These are phyloP conservation scores for Juglanconis juglandina DNA, from an alignment of 2,329 filamentous ascomycete genomes.

Conservation along the genomic window DNA sequence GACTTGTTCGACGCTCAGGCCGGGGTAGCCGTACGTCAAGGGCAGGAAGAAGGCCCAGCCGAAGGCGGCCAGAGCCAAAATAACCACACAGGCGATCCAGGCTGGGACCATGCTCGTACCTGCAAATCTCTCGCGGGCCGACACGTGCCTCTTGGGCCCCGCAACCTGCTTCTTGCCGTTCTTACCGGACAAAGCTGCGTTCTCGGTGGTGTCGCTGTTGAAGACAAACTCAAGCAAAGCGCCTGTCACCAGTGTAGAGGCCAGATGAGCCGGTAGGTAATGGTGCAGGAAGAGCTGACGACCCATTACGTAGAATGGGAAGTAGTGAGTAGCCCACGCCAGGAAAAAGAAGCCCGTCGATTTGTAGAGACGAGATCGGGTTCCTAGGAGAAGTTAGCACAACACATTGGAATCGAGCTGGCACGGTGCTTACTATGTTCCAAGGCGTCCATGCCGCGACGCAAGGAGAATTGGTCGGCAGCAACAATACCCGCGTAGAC, in stretches of 20 bases:
- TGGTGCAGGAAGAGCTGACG: conserved; percentile 97
- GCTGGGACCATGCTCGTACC: conserved; percentile 71
- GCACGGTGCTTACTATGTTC: conserved; percentile 73
- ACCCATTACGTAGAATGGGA: conserved; percentile 97
- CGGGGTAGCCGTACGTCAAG: conserved; percentile 91
- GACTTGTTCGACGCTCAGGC: conserved; percentile 75
- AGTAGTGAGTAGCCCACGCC: conserved; percentile 94
- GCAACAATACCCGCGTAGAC: conserved; percentile 89
- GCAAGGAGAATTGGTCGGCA: conserved; percentile 88
- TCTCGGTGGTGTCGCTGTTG: conserved; percentile 72
- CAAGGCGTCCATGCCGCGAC: conserved; percentile 87
- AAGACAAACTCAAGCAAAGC: conserved; percentile 95
- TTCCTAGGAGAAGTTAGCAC: conserved; percentile 53
- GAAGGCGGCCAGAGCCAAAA: conserved; percentile 65
- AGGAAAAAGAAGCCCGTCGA: conserved; percentile 99
- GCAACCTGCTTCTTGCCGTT: conserved; percentile 42
- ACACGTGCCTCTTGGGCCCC: conserved; percentile 58
- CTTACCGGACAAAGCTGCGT: conserved; percentile 42
- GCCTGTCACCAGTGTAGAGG: conserved; percentile 84
- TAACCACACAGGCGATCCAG: conserved; percentile 74
- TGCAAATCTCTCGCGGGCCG: conserved; percentile 77
- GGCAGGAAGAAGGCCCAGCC: conserved; percentile 94
- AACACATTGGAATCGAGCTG: not conserved
- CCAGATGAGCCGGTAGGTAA: conserved; percentile 91
- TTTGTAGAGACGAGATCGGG: conserved; percentile 93